Percentiles rank a stretch among this genome's conserved stretches.
phyloP scores from a whole-genome alignment of 2,329 filamentous ascomycete genomes.

The Mycocentrospora acerina region DNA sequence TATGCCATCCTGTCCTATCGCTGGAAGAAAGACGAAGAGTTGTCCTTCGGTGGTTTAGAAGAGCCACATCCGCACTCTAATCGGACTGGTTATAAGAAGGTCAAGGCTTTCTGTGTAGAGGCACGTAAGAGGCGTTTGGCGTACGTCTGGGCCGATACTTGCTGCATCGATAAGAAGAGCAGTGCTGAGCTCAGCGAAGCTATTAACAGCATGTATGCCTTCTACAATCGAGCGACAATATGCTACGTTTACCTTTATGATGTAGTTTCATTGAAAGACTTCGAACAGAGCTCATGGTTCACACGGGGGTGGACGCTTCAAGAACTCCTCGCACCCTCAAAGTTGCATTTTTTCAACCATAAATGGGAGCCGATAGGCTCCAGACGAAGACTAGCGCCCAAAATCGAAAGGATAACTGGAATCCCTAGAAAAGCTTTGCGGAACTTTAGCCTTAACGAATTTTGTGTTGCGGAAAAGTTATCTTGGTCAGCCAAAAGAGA shows the following conservation, averaged over 20 bases:
- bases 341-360: background rate
- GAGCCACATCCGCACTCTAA: conserved; percentile 1
- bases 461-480: conserved; percentile 10
- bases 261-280: background rate
- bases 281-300: conserved; percentile 1
- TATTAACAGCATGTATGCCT: conserved; percentile 1
- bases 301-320: no score
- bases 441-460: background rate
- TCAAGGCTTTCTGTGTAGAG: background rate
- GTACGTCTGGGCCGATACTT: conserved; percentile 1
- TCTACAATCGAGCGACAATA: background rate
- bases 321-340: background rate
- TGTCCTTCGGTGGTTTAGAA: background rate
- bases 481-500: conserved; percentile 2
- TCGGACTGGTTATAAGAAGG: conserved; percentile 1
- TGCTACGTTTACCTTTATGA: background rate
- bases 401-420: background rate
- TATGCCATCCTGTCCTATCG: conserved; percentile 1
- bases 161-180: conserved; percentile 1
- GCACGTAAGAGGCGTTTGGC: background rate
- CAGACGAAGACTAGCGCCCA: background rate
- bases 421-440: background rate
- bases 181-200: background rate
- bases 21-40: conserved; percentile 1
- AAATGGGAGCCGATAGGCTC: background rate